Conservation (phyloP, 805 yeast species). For the Limtongia smithiae region DNA sequence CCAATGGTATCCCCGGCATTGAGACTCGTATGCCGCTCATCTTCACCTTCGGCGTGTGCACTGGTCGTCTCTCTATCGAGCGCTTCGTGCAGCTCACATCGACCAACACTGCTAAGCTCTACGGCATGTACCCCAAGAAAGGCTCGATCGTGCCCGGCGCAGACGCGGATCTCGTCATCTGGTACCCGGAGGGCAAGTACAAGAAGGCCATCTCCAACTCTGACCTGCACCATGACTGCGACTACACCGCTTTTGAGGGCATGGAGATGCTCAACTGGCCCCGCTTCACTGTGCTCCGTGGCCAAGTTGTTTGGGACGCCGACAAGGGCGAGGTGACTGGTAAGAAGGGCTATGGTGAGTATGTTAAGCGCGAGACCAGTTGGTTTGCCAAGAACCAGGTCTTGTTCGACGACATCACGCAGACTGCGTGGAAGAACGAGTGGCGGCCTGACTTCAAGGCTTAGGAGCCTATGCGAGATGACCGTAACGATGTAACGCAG, state of each 20-base stretch:
- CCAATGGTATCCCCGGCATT: slow-evolving; percentile 51
- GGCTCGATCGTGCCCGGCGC: slow-evolving; percentile 47
- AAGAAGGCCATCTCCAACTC: slow-evolving; percentile 35
- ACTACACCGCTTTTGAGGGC: slow-evolving; percentile 38
- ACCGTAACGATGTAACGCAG: too few relatives aligned
- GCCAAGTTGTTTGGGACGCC: slow-evolving; percentile 29
- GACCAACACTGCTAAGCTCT: slow-evolving; percentile 48
- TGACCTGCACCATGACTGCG: slow-evolving; percentile 31
- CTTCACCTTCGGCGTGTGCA: slow-evolving; percentile 44
- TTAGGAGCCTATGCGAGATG: too few relatives aligned
- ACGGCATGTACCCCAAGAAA: slow-evolving; percentile 43
- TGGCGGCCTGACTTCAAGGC: slow-evolving; percentile 26
- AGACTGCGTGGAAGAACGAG: slow-evolving; percentile 23
- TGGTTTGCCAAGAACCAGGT: slow-evolving; percentile 29
- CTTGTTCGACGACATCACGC: slow-evolving; percentile 24
- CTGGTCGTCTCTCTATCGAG: slow-evolving; percentile 43
- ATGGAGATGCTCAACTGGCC: slow-evolving; percentile 48
- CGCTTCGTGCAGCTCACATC: slow-evolving; percentile 47
- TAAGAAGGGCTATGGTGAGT: slow-evolving; percentile 28
- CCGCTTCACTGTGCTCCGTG: slow-evolving; percentile 42
- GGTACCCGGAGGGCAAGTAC: slow-evolving; percentile 45
- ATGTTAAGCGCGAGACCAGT: slow-evolving; percentile 18
- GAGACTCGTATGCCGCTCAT: slow-evolving; percentile 48
- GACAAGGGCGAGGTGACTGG: slow-evolving; percentile 28
- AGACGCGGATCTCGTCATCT: slow-evolving; percentile 49